Base-by-base conservation (phyloP, 2,329 filamentous ascomycete genomes). In the Neonectria magnoliae region DNA sequence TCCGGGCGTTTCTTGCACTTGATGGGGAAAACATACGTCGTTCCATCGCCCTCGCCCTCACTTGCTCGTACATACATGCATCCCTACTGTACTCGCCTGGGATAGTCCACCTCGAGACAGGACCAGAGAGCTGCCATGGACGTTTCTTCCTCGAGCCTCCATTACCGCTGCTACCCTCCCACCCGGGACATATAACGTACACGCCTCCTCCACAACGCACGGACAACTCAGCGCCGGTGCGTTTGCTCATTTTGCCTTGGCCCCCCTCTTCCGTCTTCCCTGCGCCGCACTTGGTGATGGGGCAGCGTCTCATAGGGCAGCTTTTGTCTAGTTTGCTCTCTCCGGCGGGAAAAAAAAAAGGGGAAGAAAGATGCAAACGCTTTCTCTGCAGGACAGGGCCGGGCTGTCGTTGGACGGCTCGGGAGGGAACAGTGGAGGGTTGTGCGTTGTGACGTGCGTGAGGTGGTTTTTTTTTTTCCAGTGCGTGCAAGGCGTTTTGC, bases 251-350 rank as follows among this genome's bases (percentile, higher is more conserved):
- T 16, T 16, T 29, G 25, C 41, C 13, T 29, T 36, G 14, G 14
- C 14, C n/a, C 45, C 45, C 36, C 33, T 18, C 25, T 22, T 22
- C 33, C n/a, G 16, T 9, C 36, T 11, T 11, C n/a, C 11, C 8
- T 44, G 25, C 22, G 45, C 22, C 44, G n/a, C 45, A 48, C 45
- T 63, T 18, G 57, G 33, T 81, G 80, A 82, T 81, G 79, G 80
- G 80, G 80, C 80, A 81, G 68, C 66, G 66, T 78, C 74, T 77
- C 65, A 81, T 80, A 81, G 80, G 80, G 71, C 31, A 53, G 31
- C 31, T 33, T 5, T 33, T 5, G 5, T 25, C 31, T 33, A 10
- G 31, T 10, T 33, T 33, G 31, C 11, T 33, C 31, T 33, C 29
- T 36, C 29, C 27, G 47, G 48, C n/a, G 48, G 14, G 27, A 18